phyloP scores from a whole-genome alignment of 768 basidiomycete genomes.

The Russula sp. region DNA sequence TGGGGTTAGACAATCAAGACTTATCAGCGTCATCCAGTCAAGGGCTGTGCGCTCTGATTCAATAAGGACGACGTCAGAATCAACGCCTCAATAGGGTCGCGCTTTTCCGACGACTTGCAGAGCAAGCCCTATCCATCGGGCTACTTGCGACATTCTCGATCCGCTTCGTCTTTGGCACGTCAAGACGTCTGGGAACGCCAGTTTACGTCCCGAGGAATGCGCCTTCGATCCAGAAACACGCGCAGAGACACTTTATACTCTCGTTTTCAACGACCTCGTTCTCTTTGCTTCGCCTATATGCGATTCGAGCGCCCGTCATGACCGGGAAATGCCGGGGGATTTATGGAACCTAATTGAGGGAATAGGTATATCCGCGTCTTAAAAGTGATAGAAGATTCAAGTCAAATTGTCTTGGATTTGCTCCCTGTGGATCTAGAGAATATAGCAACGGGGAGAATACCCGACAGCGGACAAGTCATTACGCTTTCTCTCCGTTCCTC shows the following conservation, averaged over 20 bases:
- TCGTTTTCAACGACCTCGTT: conserved; percentile 69
- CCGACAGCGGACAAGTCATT: conserved; percentile 37
- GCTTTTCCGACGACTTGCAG: conserved; percentile 12
- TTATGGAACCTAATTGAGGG: conserved; percentile 45
- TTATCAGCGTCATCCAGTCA: conserved; percentile 20
- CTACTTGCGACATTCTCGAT: background rate
- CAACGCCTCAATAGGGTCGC: conserved; percentile 24
- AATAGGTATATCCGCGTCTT: conserved; percentile 53
- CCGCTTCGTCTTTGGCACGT: conserved; percentile 10
- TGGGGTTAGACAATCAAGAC: conserved; percentile 28
- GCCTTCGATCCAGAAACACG: background rate
- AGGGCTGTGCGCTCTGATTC: conserved; percentile 27
- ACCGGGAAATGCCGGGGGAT: conserved; percentile 34
- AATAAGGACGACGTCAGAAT: conserved; percentile 28
- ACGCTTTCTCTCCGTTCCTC: conserved; percentile 39
- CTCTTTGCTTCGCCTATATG: conserved; percentile 45
- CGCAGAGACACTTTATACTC: conserved; percentile 30
- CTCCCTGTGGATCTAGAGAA: conserved; percentile 46
- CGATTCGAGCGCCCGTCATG: conserved; percentile 18
- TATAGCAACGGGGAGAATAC: conserved; percentile 40
- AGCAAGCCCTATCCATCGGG: conserved; percentile 7
- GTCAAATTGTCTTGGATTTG: conserved; percentile 46
- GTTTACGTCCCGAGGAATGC: background rate
- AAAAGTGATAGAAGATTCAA: conserved; percentile 42
- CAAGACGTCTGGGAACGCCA: conserved; percentile 21